phyloP scores from a whole-genome alignment of 225 moss, liverwort and hornwort species.

The Antitrichia curtipendula region DNA sequence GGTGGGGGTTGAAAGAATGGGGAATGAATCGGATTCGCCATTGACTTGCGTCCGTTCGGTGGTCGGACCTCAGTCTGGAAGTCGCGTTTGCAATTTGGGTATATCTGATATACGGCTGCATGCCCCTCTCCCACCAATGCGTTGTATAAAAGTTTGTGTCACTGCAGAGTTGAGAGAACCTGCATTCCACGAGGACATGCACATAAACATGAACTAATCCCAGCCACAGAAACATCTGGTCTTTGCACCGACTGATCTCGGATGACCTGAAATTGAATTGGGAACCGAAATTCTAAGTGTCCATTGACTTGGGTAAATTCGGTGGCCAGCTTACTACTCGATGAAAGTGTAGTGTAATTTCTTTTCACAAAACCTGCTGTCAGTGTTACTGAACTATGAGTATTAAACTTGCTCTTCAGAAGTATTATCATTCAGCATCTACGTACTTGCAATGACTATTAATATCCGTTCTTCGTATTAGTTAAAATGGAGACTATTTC shows the following conservation, averaged over 20 bases:
- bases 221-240: background rate
- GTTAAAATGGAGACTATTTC: background rate
- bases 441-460: background rate
- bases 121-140: background rate
- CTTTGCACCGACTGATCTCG: background rate
- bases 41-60: background rate
- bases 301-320: background rate
- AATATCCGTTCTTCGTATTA: background rate
- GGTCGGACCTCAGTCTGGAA: background rate
- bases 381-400: background rate
- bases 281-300: background rate
- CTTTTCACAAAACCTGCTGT: background rate
- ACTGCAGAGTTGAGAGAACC: background rate
- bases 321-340: background rate
- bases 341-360: background rate
- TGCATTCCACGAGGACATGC: background rate
- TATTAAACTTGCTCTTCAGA: background rate
- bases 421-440: background rate
- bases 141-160: background rate
- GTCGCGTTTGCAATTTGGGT: background rate
- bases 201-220: background rate
- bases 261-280: background rate
- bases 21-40: background rate
- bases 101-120: background rate
- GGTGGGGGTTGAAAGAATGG: background rate